Evolutionary conservation across 2,329 filamentous ascomycete genomes (phyloP).

Genomic region (Fusarium secorum): DNA sequence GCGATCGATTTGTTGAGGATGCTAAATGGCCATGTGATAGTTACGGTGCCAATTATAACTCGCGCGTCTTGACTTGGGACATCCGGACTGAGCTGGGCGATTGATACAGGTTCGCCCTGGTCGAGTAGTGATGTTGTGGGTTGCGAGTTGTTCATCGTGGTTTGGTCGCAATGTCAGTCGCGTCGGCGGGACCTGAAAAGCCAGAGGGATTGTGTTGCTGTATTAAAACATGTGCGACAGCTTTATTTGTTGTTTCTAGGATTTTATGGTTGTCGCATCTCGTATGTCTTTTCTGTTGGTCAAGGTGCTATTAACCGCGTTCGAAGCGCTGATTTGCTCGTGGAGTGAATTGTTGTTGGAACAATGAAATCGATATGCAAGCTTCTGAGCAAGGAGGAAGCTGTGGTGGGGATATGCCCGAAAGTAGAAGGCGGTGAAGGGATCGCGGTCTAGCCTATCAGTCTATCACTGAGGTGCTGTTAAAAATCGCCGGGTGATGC

Average conservation of each 20-base stretch:
- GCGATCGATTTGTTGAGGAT: slow-evolving; percentile 76
- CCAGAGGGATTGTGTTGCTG: neutral
- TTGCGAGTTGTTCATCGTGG: slow-evolving; percentile 40
- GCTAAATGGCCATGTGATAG: slow-evolving; percentile 91
- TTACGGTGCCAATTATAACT: slow-evolving; percentile 75
- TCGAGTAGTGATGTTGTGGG: slow-evolving; percentile 36
- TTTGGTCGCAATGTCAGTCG: slow-evolving; percentile 22
- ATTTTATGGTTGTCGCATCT: slow-evolving; percentile 8
- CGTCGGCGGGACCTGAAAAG: slow-evolving; percentile 24
- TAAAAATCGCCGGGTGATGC: neutral
- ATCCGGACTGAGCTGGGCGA: slow-evolving; percentile 63
- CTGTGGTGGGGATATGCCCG: slow-evolving; percentile 21
- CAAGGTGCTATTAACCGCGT: slow-evolving; percentile 2
- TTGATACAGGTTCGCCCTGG: slow-evolving; percentile 55
- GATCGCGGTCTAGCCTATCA: neutral
- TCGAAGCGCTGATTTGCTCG: slow-evolving; percentile 6
- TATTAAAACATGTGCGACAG: slow-evolving; percentile 14
- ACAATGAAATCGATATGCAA: slow-evolving; percentile 19
- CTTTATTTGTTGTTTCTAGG: neutral
- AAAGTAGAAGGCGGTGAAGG: slow-evolving; percentile 36
- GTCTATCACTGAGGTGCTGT: slow-evolving; percentile 2
- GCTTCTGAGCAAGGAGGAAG: slow-evolving; percentile 26
- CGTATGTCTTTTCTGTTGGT: neutral
- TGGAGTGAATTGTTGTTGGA: neutral
- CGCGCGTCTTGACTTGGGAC: slow-evolving; percentile 51